Conservation (phyloP, 805 yeast genomes). For the Kuraishia hungarica region DNA sequence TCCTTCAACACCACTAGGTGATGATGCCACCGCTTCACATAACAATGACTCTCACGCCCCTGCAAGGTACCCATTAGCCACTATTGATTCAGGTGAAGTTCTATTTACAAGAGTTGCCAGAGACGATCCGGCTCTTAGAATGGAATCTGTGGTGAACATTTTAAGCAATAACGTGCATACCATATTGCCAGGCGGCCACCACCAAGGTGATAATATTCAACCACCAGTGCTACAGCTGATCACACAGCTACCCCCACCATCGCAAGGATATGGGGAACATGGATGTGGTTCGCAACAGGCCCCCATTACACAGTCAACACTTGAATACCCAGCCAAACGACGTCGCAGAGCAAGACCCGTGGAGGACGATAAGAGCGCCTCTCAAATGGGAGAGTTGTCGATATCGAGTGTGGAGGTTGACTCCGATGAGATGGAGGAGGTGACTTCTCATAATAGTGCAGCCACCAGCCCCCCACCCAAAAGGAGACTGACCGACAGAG, state of each 20-base stretch:
- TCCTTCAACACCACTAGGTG: neutral
- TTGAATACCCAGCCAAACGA: too few species aligned
- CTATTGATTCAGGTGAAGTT: neutral
- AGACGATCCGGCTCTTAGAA: neutral
- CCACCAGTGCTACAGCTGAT: neutral
- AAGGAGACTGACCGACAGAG: neutral
- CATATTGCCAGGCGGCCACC: neutral
- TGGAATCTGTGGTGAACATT: neutral
- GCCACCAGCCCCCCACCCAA: neutral
- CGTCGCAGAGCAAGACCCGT: neutral
- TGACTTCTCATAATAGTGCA: neutral
- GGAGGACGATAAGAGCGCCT: neutral
- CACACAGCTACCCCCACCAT: neutral
- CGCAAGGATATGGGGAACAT: too few species aligned
- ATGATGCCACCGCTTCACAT: neutral
- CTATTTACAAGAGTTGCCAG: neutral
- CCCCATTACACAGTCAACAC: neutral
- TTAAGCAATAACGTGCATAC: neutral
- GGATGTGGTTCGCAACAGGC: neutral
- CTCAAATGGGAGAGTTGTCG: neutral
- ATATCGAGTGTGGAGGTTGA: neutral
- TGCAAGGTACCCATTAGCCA: neutral
- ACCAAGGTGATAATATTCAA: neutral
- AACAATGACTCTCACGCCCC: neutral
- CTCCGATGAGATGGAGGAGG: neutral